A percentile compares a stretch with the other conserved stretches of the same genome.
Conservation (phyloP, 345 rosid species). For the Laguncularia racemosa region DNA sequence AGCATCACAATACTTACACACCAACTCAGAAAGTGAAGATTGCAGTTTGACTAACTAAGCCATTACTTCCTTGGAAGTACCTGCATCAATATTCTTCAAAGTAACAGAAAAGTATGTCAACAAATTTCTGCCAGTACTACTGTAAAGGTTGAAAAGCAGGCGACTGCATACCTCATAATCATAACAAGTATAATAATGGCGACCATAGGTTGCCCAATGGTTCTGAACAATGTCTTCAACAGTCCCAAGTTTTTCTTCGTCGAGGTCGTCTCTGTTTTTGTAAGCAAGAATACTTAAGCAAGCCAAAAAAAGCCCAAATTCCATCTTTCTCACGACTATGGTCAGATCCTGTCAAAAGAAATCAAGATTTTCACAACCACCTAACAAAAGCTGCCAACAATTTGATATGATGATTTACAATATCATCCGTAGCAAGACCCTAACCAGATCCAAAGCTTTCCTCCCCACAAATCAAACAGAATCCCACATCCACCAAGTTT, state of each 20-base stretch:
- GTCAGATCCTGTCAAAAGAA: constrained; percentile 66
- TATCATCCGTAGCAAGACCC: constrained; percentile 10
- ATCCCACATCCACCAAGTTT: constrained; percentile 96
- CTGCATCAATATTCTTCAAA: constrained; percentile 88
- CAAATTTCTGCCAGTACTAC: not conserved
- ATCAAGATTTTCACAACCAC: constrained; percentile 3
- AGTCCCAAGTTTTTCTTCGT: constrained; percentile 63
- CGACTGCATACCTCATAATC: constrained; percentile 76
- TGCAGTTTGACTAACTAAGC: constrained; percentile 73
- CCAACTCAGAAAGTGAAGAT: constrained; percentile 71
- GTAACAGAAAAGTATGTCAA: constrained; percentile 9
- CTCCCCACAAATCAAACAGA: constrained; percentile 95
- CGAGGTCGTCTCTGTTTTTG: constrained; percentile 62
- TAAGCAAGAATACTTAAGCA: constrained; percentile 92
- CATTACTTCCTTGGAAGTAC: constrained; percentile 91
- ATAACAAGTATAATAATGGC: constrained; percentile 96
- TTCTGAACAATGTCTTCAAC: constrained; percentile 91
- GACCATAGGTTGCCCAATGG: constrained; percentile 91
- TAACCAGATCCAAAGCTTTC: constrained; percentile 99
- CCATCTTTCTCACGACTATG: constrained; percentile 99
- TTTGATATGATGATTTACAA: not conserved
- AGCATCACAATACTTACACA: constrained; percentile 30
- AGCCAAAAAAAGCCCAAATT: constrained; percentile 98
- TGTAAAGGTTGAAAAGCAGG: not conserved
- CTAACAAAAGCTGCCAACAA: constrained; percentile 1